Percentiles rank a stretch among this genome's conserved stretches.
Conservation (phyloP, 208 protist genomes). For the Trypanosoma mega region DNA sequence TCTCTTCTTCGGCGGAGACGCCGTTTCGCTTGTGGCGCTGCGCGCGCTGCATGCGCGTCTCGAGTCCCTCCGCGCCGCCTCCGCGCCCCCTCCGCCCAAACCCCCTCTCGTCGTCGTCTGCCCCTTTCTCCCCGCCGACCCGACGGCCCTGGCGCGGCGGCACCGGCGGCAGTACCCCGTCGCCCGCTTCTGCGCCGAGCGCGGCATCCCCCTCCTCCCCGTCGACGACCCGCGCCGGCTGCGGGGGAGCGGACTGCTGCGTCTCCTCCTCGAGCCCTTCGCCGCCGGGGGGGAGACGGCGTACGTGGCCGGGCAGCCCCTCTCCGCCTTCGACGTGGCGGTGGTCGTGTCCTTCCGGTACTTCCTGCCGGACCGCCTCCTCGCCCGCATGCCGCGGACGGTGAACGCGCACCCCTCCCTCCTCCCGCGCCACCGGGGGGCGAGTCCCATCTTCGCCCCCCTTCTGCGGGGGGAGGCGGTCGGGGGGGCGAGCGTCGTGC, state of each 20-base stretch:
- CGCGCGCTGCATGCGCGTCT: conserved; percentile 72
- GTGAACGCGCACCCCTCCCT: conserved; percentile 91
- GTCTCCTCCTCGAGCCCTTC: conserved; percentile 39
- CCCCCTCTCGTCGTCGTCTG: conserved; percentile 71
- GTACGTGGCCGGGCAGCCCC: conserved; percentile 30
- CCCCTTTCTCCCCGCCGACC: conserved; percentile 56
- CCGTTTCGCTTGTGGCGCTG: conserved; percentile 71
- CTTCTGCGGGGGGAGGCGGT: conserved; percentile 65
- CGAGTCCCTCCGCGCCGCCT: conserved; percentile 12
- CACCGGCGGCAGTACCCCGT: conserved; percentile 78
- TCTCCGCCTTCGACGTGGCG: conserved; percentile 65
- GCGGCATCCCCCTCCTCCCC: conserved; percentile 58
- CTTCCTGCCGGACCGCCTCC: conserved; percentile 65
- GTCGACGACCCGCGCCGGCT: conserved; percentile 74
- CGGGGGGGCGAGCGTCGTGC: conserved; percentile 78
- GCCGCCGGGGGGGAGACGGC: not conserved
- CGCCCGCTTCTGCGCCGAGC: conserved; percentile 61
- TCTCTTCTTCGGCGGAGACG: conserved; percentile 85
- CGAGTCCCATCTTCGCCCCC: conserved; percentile 86
- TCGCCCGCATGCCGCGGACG: conserved; percentile 60
- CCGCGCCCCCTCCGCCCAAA: not conserved
- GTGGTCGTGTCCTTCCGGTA: conserved; percentile 90
- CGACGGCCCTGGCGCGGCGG: conserved; percentile 27
- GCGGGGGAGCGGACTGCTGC: conserved; percentile 42
- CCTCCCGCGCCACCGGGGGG: conserved; percentile 84